phyloP scores from a whole-genome alignment of 306 rosid species.

The Acacia melanoxylon region DNA sequence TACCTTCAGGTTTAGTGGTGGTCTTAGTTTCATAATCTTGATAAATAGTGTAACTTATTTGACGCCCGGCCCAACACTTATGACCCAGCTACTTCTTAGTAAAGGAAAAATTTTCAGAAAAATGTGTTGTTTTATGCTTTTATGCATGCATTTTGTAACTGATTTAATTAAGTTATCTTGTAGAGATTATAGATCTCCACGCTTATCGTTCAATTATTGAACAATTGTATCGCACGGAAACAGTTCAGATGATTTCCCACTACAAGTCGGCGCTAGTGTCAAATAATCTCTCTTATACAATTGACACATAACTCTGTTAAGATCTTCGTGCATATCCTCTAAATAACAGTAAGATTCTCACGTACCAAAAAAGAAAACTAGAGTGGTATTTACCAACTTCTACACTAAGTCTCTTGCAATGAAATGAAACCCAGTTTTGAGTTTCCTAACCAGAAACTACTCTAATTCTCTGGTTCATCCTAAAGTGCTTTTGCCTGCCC shows the following conservation, averaged over 20 bases:
- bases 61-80: no score
- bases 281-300: not conserved
- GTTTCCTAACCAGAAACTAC: slow-evolving; percentile 16
- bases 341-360: no score
- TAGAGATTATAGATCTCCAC: not conserved
- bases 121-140: no score
- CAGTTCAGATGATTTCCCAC: not conserved
- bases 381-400: not conserved
- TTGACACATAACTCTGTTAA: not conserved
- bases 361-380: not conserved
- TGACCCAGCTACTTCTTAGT: no score
- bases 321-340: not conserved
- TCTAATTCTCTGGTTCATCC: slow-evolving; percentile 1
- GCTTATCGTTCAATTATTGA: no score
- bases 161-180: not conserved
- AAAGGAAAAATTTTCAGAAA: no score
- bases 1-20: no score
- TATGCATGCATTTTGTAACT: not conserved
- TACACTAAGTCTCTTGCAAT: not conserved
- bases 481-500: slow-evolving; percentile 23
- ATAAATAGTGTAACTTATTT: no score
- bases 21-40: no score
- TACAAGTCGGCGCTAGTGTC: not conserved
- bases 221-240: not conserved
- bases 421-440: not conserved